phyloP scores from a whole-genome alignment of 192 early-diverging fungal species.

The Paraglomus brasilianum region DNA sequence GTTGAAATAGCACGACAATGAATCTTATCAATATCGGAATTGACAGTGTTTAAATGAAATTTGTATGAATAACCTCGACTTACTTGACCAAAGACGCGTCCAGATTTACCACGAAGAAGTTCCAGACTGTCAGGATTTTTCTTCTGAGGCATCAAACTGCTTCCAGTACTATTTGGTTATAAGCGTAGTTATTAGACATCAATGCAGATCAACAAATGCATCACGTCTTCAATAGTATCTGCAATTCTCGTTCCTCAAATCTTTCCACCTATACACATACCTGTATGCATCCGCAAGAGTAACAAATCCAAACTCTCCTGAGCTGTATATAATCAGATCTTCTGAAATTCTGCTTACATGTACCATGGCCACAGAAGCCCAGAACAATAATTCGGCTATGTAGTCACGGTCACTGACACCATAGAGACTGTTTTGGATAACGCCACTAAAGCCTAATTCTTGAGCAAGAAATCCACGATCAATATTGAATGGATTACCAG shows the following conservation, averaged over 20 bases:
- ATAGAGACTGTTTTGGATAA: slow-evolving; percentile 88
- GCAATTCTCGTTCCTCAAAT: slow-evolving; percentile 12
- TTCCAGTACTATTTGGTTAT: slow-evolving; percentile 72
- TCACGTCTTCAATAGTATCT: slow-evolving; percentile 12
- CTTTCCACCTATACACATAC: slow-evolving; percentile 33
- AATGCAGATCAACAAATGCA: slow-evolving; percentile 27
- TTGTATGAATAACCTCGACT: slow-evolving; percentile 1
- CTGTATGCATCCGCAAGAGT: slow-evolving; percentile 93
- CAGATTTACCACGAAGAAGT: slow-evolving; percentile 93
- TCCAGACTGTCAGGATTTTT: slow-evolving; percentile 98
- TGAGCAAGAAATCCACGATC: slow-evolving; percentile 87
- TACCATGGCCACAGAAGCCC: slow-evolving; percentile 87
- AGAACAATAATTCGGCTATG: slow-evolving; percentile 96
- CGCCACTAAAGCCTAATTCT: slow-evolving; percentile 82
- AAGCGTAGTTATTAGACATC: slow-evolving; percentile 9
- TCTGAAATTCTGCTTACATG: slow-evolving; percentile 90
- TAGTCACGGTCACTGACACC: slow-evolving; percentile 96
- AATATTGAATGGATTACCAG: slow-evolving; percentile 95
- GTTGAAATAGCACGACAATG: not conserved
- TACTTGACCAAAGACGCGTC: slow-evolving; percentile 92
- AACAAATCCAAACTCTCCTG: slow-evolving; percentile 94
- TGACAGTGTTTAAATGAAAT: too few relatives aligned
- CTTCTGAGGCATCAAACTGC: slow-evolving; percentile 98
- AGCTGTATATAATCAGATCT: slow-evolving; percentile 94
- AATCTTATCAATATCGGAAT: slow-evolving; percentile 5